Evolutionary conservation across 1,284 basidiomycete species (phyloP), one percentile per base, ranked within the genome.

Genomic region (Melampsora larici-populina): DNA sequence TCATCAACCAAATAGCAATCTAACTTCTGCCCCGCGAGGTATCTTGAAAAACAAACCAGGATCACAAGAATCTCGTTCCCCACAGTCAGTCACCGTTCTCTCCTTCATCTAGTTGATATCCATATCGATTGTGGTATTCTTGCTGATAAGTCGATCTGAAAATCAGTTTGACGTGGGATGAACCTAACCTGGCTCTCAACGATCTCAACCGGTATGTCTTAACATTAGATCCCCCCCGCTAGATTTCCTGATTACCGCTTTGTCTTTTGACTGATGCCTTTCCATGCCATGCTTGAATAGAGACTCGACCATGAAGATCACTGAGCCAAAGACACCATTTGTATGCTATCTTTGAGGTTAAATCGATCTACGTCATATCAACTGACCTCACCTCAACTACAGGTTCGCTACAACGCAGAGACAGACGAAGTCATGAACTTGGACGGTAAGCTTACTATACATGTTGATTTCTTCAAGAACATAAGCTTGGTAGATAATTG

Each of bases 221-320:
- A 55, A 31, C 33, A 2, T 26, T 9, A 55, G 31, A 24, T 40
- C n/a, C n/a, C 55, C 8, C n/a, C n/a, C 26, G 13, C 21, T 43
- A 13, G n/a, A 33, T n/a, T 33, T 33, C 21, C 51, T 51, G 17
- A 55, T 29, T 2, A 36, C 2, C 26, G 11, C 1, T 49, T 33
- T 29, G 24, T 58, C 31, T 33, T 18, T 55, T 70, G 55, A 51
- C 31, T 62, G 33, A 48, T 29, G 17, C 43, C 40, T 60, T 21
- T 71, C n/a, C 31, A 31, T 55, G 9, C 15, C 29, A 58, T 31
- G n/a, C 63, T 33, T 48, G 36, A 40, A 46, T 36, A 75, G 73
- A 43, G 73, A 75, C 67, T 75, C 73, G 33, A 75, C 46, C 15
- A 75, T 75, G 73, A 75, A 75, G 51, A 75, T 75, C 55, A 75